Evolutionary conservation across 2,329 filamentous ascomycete genomes (phyloP).

Genomic region (Aspergillus fructus): DNA sequence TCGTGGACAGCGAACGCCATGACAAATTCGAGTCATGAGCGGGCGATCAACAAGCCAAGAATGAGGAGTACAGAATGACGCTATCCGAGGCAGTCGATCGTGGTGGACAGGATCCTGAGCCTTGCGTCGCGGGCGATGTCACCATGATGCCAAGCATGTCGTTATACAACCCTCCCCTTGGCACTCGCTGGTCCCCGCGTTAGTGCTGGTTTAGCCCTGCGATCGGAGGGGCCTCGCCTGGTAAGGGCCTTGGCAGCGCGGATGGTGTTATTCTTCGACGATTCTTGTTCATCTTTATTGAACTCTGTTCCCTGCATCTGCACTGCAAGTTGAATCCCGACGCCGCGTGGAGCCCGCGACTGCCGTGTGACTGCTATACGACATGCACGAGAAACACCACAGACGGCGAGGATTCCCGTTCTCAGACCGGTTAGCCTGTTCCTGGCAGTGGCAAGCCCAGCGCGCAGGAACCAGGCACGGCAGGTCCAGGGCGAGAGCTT

Average conservation of each 20-base stretch:
- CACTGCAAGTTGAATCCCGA: background rate
- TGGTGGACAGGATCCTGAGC: too few relatives aligned
- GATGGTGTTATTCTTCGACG: conserved; percentile 7
- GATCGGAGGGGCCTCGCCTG: background rate
- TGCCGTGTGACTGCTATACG: background rate
- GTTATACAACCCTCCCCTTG: conserved; percentile 2
- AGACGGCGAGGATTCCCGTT: background rate
- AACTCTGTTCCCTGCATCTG: conserved; percentile 2
- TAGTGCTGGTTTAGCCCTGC: background rate
- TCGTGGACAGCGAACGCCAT: background rate
- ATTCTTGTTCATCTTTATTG: conserved; percentile 11
- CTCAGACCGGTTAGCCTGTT: background rate
- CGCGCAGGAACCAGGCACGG: background rate
- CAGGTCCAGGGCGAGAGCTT: background rate
- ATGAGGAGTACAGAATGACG: background rate
- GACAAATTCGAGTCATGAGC: background rate
- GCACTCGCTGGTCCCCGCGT: background rate
- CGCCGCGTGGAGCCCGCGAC: background rate
- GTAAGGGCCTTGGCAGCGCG: background rate
- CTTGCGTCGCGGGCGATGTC: background rate
- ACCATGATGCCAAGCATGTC: conserved; percentile 11
- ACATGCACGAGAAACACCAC: background rate
- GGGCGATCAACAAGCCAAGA: background rate
- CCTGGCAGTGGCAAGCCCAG: background rate
- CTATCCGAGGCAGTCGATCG: background rate